Evolutionary conservation across 2,329 filamentous ascomycete genomes (phyloP).

Genomic region (Venturia effusa): DNA sequence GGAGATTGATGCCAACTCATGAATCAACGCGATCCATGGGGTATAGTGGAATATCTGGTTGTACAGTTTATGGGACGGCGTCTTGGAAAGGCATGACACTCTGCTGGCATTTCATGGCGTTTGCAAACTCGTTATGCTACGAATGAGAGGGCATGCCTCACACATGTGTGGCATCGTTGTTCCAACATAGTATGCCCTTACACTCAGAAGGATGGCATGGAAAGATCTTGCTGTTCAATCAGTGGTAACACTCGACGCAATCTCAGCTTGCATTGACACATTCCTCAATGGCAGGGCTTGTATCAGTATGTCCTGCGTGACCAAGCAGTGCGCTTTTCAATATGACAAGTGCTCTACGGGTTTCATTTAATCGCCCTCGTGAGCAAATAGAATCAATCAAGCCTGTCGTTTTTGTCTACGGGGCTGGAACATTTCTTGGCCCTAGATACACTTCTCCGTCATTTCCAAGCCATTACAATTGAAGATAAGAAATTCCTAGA

Average conservation of each 20-base stretch:
- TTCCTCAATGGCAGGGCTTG: too few relatives aligned
- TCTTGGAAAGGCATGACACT: not conserved
- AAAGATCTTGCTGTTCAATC: too few relatives aligned
- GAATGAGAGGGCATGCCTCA: not conserved
- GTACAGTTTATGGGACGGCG: not conserved
- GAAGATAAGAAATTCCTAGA: not conserved
- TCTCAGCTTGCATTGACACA: too few relatives aligned
- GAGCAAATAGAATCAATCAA: too few relatives aligned
- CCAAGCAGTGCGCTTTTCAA: too few relatives aligned
- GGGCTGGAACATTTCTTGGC: not conserved
- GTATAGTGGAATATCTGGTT: not conserved
- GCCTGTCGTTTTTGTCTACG: too few relatives aligned
- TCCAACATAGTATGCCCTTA: not conserved
- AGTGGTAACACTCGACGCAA: too few relatives aligned
- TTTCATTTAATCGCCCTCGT: too few relatives aligned
- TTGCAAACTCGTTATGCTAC: not conserved
- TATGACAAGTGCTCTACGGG: too few relatives aligned
- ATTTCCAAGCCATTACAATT: not conserved
- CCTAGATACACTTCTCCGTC: not conserved
- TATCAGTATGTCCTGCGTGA: too few relatives aligned
- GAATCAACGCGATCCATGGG: not conserved
- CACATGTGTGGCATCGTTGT: not conserved
- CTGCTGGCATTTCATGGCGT: not conserved
- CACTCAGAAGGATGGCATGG: not conserved
- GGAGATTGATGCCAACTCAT: conserved; percentile 64